These are phyloP conservation scores for Cercospora sp. DNA, from an alignment of 2,329 filamentous ascomycete genomes.

Conservation along the genomic window DNA sequence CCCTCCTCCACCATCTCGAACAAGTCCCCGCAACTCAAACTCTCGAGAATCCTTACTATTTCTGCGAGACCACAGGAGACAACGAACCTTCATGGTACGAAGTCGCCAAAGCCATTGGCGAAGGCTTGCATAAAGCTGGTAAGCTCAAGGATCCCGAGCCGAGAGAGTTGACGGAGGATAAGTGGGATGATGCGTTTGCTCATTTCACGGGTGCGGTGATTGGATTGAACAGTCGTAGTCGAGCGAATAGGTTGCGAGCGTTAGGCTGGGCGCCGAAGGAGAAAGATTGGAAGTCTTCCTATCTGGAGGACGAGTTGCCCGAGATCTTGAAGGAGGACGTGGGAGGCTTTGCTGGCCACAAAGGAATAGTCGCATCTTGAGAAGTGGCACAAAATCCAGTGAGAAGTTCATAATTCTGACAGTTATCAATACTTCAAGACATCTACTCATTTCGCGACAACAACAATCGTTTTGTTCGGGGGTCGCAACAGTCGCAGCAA, in stretches of 20 bases:
- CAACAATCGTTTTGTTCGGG: neutral
- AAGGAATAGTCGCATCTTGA: slow-evolving; percentile 23
- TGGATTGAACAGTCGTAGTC: slow-evolving; percentile 48
- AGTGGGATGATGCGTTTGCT: slow-evolving; percentile 47
- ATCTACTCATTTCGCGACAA: slow-evolving; percentile 6
- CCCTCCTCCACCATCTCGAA: slow-evolving; percentile 51
- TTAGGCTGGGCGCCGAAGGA: slow-evolving; percentile 51
- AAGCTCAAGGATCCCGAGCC: slow-evolving; percentile 43
- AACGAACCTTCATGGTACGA: slow-evolving; percentile 49
- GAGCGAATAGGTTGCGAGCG: slow-evolving; percentile 47
- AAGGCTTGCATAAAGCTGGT: slow-evolving; percentile 42
- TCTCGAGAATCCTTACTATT: slow-evolving; percentile 52
- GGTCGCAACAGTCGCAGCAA: neutral
- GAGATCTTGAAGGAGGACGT: slow-evolving; percentile 38
- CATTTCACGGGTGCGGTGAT: slow-evolving; percentile 42
- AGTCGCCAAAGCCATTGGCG: slow-evolving; percentile 43
- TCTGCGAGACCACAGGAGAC: slow-evolving; percentile 48
- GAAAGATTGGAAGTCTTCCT: slow-evolving; percentile 46
- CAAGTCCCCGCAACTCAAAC: slow-evolving; percentile 34
- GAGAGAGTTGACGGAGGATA: slow-evolving; percentile 40
- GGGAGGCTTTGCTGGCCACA: slow-evolving; percentile 25
- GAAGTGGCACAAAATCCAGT: neutral
- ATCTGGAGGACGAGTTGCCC: slow-evolving; percentile 48
- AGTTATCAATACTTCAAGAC: slow-evolving; percentile 3
- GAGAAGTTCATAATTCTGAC: neutral